Evolutionary conservation across 139 green algal genomes (phyloP), one percentile per base, ranked within the genome.

Genomic region (Astrephomene gubernaculifera): DNA sequence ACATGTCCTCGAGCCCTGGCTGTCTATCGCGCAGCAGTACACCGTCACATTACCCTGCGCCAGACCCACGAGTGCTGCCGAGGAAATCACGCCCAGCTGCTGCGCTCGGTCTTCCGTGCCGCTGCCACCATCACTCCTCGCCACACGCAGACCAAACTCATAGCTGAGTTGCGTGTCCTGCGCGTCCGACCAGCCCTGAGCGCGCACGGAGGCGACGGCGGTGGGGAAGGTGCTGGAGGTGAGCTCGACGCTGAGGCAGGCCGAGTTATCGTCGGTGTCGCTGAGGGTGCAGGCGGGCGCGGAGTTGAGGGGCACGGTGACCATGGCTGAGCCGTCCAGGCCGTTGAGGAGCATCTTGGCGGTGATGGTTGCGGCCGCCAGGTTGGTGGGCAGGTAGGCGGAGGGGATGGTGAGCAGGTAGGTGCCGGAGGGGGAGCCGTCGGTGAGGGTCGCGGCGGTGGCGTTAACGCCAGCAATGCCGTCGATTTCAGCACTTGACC

Each of bases 91-190:
- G 31, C 63, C 43, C 27, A 84, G 2, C 61, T 65, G 78, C 78
- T 84, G 78, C 61, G 67, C 25, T 29, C 24, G 2, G 64, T 75
- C 63, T 22, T n/a, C n/a, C n/a, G n/a, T n/a, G n/a, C n/a, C n/a
- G n/a, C n/a, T n/a, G n/a, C n/a, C n/a, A n/a, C n/a, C n/a, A n/a
- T n/a, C n/a, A n/a, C n/a, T n/a, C n/a, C n/a, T n/a, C n/a, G n/a
- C n/a, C n/a, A n/a, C n/a, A n/a, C n/a, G n/a, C n/a, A n/a, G 2
- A 1, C 78, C 78, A 25, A 84, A 84, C 78, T 84, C 78, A 41
- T 53, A 84, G n/a, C 63, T 54, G 43, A 84, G 60, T 31, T 67
- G 45, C 63, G 35, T 9, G 43, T 75, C 78, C 19, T 29, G 10
- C 0, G 24, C 41, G 63, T 84, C 78, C 21, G 33, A 36, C 78